These are phyloP conservation scores for Leishmania martiniquensis DNA, from an alignment of 208 protist species.

Conservation along the genomic window DNA sequence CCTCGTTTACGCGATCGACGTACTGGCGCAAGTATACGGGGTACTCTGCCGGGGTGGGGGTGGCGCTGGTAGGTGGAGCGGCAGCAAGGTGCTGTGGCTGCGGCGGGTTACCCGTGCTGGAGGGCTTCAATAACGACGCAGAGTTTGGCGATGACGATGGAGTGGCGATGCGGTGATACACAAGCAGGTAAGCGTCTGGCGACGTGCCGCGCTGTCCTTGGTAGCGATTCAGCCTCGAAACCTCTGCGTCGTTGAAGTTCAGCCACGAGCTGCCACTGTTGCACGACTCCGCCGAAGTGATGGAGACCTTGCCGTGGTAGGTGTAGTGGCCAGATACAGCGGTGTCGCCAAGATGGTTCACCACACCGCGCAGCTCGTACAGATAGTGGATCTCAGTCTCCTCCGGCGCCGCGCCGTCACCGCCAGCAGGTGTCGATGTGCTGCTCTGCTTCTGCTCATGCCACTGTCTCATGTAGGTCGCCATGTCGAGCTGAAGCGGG, in stretches of 20 bases:
- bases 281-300: background rate
- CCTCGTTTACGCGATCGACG: constrained; percentile 44
- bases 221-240: constrained; percentile 49
- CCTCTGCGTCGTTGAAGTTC: constrained; percentile 75
- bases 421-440: background rate
- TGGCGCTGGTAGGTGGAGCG: constrained; percentile 1
- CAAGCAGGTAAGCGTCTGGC: constrained; percentile 71
- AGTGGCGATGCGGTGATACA: constrained; percentile 52
- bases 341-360: constrained; percentile 74
- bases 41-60: constrained; percentile 40
- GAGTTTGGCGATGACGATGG: constrained; percentile 30
- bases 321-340: constrained; percentile 85
- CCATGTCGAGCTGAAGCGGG: constrained; percentile 66
- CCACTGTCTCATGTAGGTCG: constrained; percentile 56
- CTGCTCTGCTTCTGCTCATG: constrained; percentile 32
- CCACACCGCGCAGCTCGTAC: constrained; percentile 73
- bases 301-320: constrained; percentile 62
- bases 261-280: constrained; percentile 40
- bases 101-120: background rate
- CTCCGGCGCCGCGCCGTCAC: background rate
- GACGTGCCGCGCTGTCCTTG: constrained; percentile 43
- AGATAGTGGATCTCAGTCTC: constrained; percentile 4
- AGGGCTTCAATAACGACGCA: background rate
- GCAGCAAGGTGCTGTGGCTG: background rate
- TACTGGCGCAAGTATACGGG: constrained; percentile 45